phyloP scores from a whole-genome alignment of 2,329 filamentous ascomycete species.

The Atkinsonella hypoxylon region DNA sequence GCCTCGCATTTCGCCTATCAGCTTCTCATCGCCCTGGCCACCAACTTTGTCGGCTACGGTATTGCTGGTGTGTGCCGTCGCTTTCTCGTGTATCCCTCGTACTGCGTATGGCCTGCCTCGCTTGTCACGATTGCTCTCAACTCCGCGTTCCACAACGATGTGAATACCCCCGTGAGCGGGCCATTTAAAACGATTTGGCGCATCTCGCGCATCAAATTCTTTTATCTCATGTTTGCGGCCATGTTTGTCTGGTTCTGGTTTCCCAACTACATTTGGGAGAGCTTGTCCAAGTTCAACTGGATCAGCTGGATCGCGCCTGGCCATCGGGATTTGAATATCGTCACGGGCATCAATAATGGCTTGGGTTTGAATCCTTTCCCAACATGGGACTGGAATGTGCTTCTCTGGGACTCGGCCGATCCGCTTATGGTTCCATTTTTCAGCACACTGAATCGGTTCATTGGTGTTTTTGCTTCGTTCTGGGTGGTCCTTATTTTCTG shows the following conservation, averaged over 20 bases:
- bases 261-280: conserved; percentile 41
- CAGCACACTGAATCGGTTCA: conserved; percentile 49
- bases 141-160: conserved; percentile 37
- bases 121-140: conserved; percentile 44
- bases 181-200: conserved; percentile 32
- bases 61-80: conserved; percentile 41
- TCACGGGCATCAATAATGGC: conserved; percentile 32
- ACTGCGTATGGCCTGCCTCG: conserved; percentile 45
- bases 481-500: conserved; percentile 45
- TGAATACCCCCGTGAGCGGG: conserved; percentile 26
- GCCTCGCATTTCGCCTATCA: conserved; percentile 41
- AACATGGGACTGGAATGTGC: conserved; percentile 36
- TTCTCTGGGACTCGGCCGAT: conserved; percentile 30
- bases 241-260: conserved; percentile 51
- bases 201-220: conserved; percentile 40
- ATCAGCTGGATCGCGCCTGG: conserved; percentile 42
- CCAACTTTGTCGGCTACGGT: conserved; percentile 48
- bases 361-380: conserved; percentile 33
- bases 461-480: conserved; percentile 43
- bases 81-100: conserved; percentile 43
- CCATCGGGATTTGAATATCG: conserved; percentile 28
- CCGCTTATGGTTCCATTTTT: conserved; percentile 40
- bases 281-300: conserved; percentile 42
- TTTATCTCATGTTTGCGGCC: conserved; percentile 34
- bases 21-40: conserved; percentile 41